Evolutionary conservation across 257 asterid genomes (phyloP).

Genomic region (Solanum ossicruentum): DNA sequence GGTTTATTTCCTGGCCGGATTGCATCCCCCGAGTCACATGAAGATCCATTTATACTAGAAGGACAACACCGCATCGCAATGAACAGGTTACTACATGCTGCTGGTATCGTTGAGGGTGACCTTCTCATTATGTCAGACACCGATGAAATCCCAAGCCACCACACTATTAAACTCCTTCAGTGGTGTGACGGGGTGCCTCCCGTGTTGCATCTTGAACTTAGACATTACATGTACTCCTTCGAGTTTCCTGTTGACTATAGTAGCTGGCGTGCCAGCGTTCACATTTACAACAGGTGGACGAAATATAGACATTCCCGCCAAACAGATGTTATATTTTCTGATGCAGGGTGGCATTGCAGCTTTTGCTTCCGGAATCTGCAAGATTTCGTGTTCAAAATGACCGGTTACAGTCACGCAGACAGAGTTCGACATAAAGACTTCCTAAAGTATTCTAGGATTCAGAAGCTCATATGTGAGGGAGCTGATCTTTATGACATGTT

Average conservation of each 20-base stretch:
- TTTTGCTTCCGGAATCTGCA: slow-evolving; percentile 50
- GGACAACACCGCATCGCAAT: slow-evolving; percentile 59
- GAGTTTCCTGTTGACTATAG: slow-evolving; percentile 79
- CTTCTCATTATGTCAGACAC: slow-evolving; percentile 78
- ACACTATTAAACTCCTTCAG: slow-evolving; percentile 62
- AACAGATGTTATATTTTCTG: slow-evolving; percentile 50
- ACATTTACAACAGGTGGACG: slow-evolving; percentile 44
- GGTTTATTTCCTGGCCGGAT: slow-evolving; percentile 48
- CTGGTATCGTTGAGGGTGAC: slow-evolving; percentile 63
- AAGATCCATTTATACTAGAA: slow-evolving; percentile 72
- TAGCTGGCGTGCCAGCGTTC: slow-evolving; percentile 78
- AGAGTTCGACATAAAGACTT: slow-evolving; percentile 33
- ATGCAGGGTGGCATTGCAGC: slow-evolving; percentile 97
- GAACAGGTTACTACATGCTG: slow-evolving; percentile 43
- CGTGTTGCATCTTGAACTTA: slow-evolving; percentile 61
- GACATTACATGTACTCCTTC: slow-evolving; percentile 64
- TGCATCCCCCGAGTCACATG: slow-evolving; percentile 20
- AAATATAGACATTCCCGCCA: slow-evolving; percentile 65
- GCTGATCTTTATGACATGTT: slow-evolving; percentile 82
- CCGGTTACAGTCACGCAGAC: slow-evolving; percentile 61
- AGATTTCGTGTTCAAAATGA: slow-evolving; percentile 62
- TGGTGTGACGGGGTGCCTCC: slow-evolving; percentile 91
- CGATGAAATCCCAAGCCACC: slow-evolving; percentile 90
- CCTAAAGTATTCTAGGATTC: slow-evolving; percentile 56
- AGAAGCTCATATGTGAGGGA: slow-evolving; percentile 55